Conservation (phyloP, 345 rosid genomes). For the Salix brachista region DNA sequence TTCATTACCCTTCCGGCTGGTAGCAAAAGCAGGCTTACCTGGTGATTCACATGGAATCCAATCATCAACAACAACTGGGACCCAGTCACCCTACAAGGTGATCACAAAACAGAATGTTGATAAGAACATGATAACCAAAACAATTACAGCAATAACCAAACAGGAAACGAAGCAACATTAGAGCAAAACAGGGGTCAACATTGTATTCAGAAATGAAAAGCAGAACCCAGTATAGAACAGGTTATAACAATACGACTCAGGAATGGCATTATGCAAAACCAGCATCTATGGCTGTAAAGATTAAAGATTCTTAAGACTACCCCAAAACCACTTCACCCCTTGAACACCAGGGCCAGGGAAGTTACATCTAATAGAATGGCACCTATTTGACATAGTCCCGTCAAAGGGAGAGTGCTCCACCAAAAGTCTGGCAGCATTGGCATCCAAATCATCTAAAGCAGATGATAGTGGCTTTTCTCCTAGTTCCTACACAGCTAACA, state of each 20-base stretch:
- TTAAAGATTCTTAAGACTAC: background rate
- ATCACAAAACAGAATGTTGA: constrained; percentile 5
- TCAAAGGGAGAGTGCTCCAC: background rate
- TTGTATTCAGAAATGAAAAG: background rate
- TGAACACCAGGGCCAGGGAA: background rate
- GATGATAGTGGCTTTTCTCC: background rate
- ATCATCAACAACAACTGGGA: constrained; percentile 97
- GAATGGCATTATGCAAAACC: background rate
- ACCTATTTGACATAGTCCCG: background rate
- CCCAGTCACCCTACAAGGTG: constrained; percentile 92
- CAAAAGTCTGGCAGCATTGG: background rate
- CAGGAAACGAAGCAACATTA: background rate
- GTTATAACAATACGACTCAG: background rate
- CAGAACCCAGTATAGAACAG: background rate
- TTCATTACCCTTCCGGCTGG: constrained; percentile 86
- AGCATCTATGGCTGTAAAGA: background rate
- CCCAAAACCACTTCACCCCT: background rate
- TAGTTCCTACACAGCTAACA: background rate
- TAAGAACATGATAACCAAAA: background rate
- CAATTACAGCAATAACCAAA: background rate
- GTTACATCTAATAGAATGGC: background rate
- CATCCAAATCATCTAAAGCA: background rate
- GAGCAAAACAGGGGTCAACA: background rate
- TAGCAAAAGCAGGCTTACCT: constrained; percentile 97
- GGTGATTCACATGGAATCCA: constrained; percentile 98